These are phyloP conservation scores for Chrysanthemum makinoi DNA, from an alignment of 129 eudicot species.

Conservation along the genomic window DNA sequence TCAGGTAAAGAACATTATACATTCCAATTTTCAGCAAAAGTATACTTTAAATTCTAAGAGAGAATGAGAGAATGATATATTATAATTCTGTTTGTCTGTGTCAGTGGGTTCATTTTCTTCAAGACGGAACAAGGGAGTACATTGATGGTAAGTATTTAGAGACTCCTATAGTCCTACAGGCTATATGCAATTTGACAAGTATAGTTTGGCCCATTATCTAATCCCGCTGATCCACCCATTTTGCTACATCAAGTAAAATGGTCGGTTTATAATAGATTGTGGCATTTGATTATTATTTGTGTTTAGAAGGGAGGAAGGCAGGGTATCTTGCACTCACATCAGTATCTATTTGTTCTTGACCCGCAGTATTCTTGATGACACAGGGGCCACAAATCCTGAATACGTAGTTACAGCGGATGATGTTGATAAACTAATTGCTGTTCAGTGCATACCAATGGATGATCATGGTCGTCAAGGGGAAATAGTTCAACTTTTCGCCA, in stretches of 20 bases:
- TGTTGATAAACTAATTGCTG: constrained; percentile 88
- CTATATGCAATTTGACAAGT: neutral
- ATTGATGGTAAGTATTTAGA: constrained; percentile 67
- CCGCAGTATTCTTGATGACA: constrained; percentile 6
- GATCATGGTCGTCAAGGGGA: constrained; percentile 96
- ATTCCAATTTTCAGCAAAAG: neutral
- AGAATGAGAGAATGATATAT: neutral
- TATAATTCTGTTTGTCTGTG: constrained; percentile 10
- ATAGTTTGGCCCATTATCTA: too few species aligned
- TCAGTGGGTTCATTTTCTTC: constrained; percentile 99
- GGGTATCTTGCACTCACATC: neutral
- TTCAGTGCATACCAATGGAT: constrained; percentile 97
- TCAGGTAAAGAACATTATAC: constrained; percentile 46
- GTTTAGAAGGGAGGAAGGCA: too few species aligned
- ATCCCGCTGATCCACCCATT: too few species aligned
- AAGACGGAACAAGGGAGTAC: too few species aligned
- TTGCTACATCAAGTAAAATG: too few species aligned
- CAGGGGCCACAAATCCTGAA: constrained; percentile 98
- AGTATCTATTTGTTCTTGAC: constrained; percentile 9
- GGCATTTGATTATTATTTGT: neutral
- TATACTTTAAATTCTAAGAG: neutral
- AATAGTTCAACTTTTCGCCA: constrained; percentile 75
- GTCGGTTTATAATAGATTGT: neutral
- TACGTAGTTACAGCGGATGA: constrained; percentile 97
- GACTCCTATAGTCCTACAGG: too few species aligned